Base-by-base conservation (phyloP, 75 land plant genomes). In the Sequoiadendron giganteum region DNA sequence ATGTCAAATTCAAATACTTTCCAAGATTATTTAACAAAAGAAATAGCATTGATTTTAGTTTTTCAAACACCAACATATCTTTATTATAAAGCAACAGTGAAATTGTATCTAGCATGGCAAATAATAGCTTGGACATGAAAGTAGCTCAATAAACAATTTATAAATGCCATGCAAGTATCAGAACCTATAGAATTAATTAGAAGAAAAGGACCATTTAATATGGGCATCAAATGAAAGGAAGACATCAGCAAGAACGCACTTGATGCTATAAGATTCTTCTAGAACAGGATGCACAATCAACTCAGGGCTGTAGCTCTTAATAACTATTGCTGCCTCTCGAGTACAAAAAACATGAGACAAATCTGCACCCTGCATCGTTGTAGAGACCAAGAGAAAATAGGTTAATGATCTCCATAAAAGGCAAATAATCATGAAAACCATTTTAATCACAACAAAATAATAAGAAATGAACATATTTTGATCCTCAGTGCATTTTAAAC, bases 311-410 rank as follows among this genome's bases (percentile, higher is more conserved):
- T 98, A 98, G 87, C 99, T 93, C 89, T 98, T 98, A 80, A 98
- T 98, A 54, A 98, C 98, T 43, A 94, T 87, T 56, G 93, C 99
- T 86, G 99, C 99, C 90, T 96, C 99, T 85, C 92, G 90, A 13
- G 98, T 96, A 86, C 99, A 98, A 90, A 97, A 98, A 43, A 98
- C 99, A 94, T 98, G 99, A 34, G 99, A 97, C 48, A 98, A 86
- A 92, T 98, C 99, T 83, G 99, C 99, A 88, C 99, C 99, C 99
- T 98, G 91, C 40, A 85, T 39, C 40, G 88, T 47, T 28, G 25
- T 38, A 28, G 16, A 83, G 45, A 85, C 28, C 73, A 40, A 38
- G 15, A 82, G 52, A 34, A 39, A 36, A 70, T 11, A 9, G 38
- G 61, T 55, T 47, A 32, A 34, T 55, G 15, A 32, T 28, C 48